phyloP scores from a whole-genome alignment of 768 basidiomycete species.

The Boletus tylopilopsis region DNA sequence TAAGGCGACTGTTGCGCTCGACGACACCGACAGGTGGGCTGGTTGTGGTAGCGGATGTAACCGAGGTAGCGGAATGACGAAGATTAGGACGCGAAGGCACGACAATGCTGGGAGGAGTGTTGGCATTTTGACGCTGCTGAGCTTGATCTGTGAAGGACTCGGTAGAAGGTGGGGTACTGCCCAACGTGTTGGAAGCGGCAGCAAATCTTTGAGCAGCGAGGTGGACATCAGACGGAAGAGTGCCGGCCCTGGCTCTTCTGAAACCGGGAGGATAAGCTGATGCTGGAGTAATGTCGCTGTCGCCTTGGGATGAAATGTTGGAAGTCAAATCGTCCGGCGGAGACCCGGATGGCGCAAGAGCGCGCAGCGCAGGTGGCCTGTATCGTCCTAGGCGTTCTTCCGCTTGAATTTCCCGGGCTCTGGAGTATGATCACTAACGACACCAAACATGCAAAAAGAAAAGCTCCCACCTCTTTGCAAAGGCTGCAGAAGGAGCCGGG shows the following conservation, averaged over 20 bases:
- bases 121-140: conserved; percentile 35
- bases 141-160: conserved; percentile 47
- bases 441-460: conserved; percentile 13
- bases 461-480: conserved; percentile 69
- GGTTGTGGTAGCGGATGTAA: conserved; percentile 48
- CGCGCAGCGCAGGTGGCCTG: conserved; percentile 75
- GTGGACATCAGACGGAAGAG: conserved; percentile 93
- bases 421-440: conserved; percentile 30
- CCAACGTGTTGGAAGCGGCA: conserved; percentile 56
- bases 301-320: conserved; percentile 54
- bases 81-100: conserved; percentile 60
- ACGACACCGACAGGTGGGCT: conserved; percentile 31
- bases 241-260: conserved; percentile 94
- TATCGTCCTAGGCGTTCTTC: conserved; percentile 73
- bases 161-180: conserved; percentile 46
- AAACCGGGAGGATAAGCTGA: conserved; percentile 84
- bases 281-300: conserved; percentile 57
- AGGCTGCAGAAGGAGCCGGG: conserved; percentile 86
- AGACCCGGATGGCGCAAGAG: conserved; percentile 63
- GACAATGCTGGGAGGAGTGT: conserved; percentile 37
- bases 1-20: conserved; percentile 77
- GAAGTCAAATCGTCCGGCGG: conserved; percentile 66
- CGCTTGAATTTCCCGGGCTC: conserved; percentile 82
- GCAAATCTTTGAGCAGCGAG: conserved; percentile 82
- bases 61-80: conserved; percentile 74